phyloP scores from a whole-genome alignment of 2,329 filamentous ascomycete species.

The Neurospora sp. region DNA sequence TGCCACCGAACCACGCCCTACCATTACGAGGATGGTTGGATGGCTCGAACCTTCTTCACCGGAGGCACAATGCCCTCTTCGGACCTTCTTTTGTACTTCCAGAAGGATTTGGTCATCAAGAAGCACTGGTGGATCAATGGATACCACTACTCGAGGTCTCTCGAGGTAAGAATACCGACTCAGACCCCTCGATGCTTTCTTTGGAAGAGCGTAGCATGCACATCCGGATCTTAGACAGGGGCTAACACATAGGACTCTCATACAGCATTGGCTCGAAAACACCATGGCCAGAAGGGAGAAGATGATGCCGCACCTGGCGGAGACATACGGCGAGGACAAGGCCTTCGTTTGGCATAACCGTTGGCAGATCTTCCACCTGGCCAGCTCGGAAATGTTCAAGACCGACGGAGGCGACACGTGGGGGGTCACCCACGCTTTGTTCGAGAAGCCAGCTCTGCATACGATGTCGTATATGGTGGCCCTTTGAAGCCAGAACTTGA shows the following conservation, averaged over 20 bases:
- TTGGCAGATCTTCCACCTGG: slow-evolving; percentile 66
- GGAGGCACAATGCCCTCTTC: slow-evolving; percentile 62
- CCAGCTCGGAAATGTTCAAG: slow-evolving; percentile 59
- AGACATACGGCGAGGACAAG: slow-evolving; percentile 54
- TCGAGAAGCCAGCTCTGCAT: slow-evolving; percentile 40
- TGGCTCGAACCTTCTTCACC: slow-evolving; percentile 64
- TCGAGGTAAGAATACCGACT: slow-evolving; percentile 38
- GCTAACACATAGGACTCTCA: neutral
- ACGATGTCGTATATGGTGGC: neutral
- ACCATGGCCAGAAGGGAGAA: slow-evolving; percentile 48
- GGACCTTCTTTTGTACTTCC: slow-evolving; percentile 58
- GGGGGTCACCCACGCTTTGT: slow-evolving; percentile 58
- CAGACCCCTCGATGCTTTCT: neutral
- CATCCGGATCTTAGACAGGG: neutral
- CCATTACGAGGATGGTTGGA: slow-evolving; percentile 63
- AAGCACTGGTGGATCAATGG: slow-evolving; percentile 65
- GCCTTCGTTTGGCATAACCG: slow-evolving; percentile 55
- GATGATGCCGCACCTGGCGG: slow-evolving; percentile 53
- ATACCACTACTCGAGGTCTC: slow-evolving; percentile 57
- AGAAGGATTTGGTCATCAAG: slow-evolving; percentile 48
- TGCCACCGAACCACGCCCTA: slow-evolving; percentile 55
- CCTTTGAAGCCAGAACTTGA: neutral
- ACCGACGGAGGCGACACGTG: slow-evolving; percentile 56
- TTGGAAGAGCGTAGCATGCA: neutral
- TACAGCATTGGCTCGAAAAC: slow-evolving; percentile 49